Conservation (phyloP, 371 early-diverging fungal genomes). For the Syncephalastrum monosporum region DNA sequence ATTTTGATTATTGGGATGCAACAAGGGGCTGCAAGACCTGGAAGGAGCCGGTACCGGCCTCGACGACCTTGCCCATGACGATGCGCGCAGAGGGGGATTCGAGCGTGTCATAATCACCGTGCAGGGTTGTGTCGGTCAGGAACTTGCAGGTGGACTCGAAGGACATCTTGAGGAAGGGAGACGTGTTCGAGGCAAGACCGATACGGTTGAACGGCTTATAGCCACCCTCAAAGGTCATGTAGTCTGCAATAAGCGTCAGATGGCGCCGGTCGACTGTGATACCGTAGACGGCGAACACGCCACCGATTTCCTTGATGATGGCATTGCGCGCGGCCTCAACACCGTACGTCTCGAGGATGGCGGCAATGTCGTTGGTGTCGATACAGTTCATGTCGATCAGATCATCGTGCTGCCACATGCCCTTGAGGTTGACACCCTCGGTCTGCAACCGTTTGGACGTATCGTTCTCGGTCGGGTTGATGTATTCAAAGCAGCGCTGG, state of each 20-base stretch:
- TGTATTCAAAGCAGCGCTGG: slow-evolving; percentile 71
- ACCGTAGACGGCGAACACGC: slow-evolving; percentile 98
- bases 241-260: slow-evolving; percentile 97
- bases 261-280: slow-evolving; percentile 97
- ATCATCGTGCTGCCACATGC: slow-evolving; percentile 82
- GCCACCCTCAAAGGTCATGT: slow-evolving; percentile 99
- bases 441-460: slow-evolving; percentile 75
- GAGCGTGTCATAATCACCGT: slow-evolving; percentile 88
- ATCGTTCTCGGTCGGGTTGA: slow-evolving; percentile 78
- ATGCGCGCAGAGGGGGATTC: slow-evolving; percentile 90
- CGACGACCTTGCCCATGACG: slow-evolving; percentile 92
- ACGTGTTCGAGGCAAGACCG: slow-evolving; percentile 88
- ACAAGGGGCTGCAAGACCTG: slow-evolving; percentile 73
- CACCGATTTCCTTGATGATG: slow-evolving; percentile 94
- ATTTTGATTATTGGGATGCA: neutral
- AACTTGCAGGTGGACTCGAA: slow-evolving; percentile 96
- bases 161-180: slow-evolving; percentile 97
- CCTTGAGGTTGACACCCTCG: slow-evolving; percentile 90
- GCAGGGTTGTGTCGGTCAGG: slow-evolving; percentile 87
- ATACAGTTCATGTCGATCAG: slow-evolving; percentile 85
- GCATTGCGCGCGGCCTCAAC: slow-evolving; percentile 98
- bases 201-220: slow-evolving; percentile 97
- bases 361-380: slow-evolving; percentile 97
- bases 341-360: slow-evolving; percentile 93
- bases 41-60: slow-evolving; percentile 95